Evolutionary conservation across 2,329 filamentous ascomycete genomes (phyloP).

Genomic region (Fonsecaea multimorphosa): DNA sequence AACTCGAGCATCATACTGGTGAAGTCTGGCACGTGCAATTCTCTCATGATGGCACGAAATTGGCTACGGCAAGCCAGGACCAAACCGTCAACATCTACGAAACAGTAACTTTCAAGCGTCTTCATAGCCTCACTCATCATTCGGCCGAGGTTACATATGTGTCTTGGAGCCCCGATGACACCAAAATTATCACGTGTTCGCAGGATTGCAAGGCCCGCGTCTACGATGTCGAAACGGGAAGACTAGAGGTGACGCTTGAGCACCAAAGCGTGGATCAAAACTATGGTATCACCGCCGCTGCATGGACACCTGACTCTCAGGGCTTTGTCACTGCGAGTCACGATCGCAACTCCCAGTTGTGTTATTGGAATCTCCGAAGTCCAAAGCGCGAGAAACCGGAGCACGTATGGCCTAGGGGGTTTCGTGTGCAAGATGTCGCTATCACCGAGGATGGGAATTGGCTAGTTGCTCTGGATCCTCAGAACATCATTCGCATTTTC

Average conservation of each 20-base stretch:
- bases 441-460: slow-evolving; percentile 80
- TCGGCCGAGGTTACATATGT: slow-evolving; percentile 76
- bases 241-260: slow-evolving; percentile 67
- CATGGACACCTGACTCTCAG: slow-evolving; percentile 81
- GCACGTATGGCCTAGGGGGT: slow-evolving; percentile 58
- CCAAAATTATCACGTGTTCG: slow-evolving; percentile 82
- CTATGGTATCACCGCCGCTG: slow-evolving; percentile 78
- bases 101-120: slow-evolving; percentile 69
- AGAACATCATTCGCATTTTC: slow-evolving; percentile 77
- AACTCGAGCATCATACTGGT: slow-evolving; percentile 74
- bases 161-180: slow-evolving; percentile 91
- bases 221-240: slow-evolving; percentile 75
- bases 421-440: slow-evolving; percentile 83
- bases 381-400: slow-evolving; percentile 29
- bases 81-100: slow-evolving; percentile 82
- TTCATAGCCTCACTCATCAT: slow-evolving; percentile 70
- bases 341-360: slow-evolving; percentile 69
- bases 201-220: slow-evolving; percentile 74
- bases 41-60: slow-evolving; percentile 80
- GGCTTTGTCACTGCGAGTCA: slow-evolving; percentile 81
- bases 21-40: slow-evolving; percentile 94
- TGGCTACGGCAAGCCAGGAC: slow-evolving; percentile 83
- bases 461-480: slow-evolving; percentile 77
- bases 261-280: slow-evolving; percentile 68
- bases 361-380: slow-evolving; percentile 67